Base-by-base conservation (phyloP, 768 basidiomycete species). In the Mrakia gelida region DNA sequence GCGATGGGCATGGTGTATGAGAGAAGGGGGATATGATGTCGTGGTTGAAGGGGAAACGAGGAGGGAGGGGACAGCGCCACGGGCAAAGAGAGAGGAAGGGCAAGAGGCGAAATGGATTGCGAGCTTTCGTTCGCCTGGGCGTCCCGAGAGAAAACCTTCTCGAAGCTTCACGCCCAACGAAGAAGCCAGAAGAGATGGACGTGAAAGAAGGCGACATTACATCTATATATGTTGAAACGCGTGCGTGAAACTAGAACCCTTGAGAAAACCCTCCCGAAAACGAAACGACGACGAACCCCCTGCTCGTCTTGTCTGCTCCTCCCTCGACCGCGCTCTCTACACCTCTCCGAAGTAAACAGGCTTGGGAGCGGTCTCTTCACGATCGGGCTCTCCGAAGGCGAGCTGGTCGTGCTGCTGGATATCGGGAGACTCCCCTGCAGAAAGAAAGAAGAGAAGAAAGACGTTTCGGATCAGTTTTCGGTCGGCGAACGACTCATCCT, bases 341-440 rank as follows among this genome's bases (percentile, higher is more conserved):
- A 54, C 54, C 76, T 77, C 76, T 18, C 76, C 76, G 38, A 71
- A 77, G 61, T 71, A 77, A n/a, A 34, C n/a, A 63, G 67, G 75
- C 11, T 26, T 49, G 34, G 76, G 70, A n/a, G 67, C 34, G 7
- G 34, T 41, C 11, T 62, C 59, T 16, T 71, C 70, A n/a, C 76
- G 76, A 23, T 71, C 38, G 23, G 76, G 71, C 70, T 77, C 76
- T 59, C 70, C 76, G 18, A 52, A 43, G 30, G 67, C 67, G 56
- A 77, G 70, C 15, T 34, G 30, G 76, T 77, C 76, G 68, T 77
- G 76, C 26, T 61, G 30, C 28, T 32, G 34, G 34, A 61, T 59
- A 11, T 73, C 56, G 30, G 72, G 54, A 54, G 54, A 54, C 34
- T 73, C 72, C 72, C 72, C 54, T 56, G 43, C 10, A 67, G 26